phyloP scores from a whole-genome alignment of 208 protist genomes.

The Wallacemonas collosoma region DNA sequence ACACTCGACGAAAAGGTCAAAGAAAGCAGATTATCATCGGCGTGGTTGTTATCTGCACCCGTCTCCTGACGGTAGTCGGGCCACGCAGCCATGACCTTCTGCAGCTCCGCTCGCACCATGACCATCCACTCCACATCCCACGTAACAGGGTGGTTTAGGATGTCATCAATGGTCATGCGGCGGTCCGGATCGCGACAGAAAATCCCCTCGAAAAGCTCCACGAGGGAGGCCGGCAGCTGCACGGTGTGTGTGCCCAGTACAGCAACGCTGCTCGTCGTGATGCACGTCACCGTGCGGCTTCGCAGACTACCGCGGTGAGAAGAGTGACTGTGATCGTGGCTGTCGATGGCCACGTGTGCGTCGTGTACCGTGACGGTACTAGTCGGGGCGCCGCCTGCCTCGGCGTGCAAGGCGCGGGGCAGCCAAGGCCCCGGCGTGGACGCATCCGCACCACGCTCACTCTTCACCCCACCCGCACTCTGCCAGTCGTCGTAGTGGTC shows the following conservation, averaged over 20 bases:
- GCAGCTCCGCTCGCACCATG: conserved; percentile 58
- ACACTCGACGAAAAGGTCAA: conserved; percentile 1
- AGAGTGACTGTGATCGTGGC: background rate
- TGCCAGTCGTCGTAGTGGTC: background rate
- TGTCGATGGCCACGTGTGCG: background rate
- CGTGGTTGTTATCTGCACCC: background rate
- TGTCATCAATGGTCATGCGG: conserved; percentile 72
- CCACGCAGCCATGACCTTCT: conserved; percentile 6
- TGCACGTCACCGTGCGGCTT: conserved; percentile 41
- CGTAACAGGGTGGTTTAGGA: conserved; percentile 77
- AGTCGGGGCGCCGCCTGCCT: no score
- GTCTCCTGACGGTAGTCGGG: background rate
- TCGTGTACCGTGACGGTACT: background rate
- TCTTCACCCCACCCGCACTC: background rate
- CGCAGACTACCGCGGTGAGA: background rate
- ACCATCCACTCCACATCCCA: conserved; percentile 82
- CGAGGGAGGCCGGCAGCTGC: conserved; percentile 55
- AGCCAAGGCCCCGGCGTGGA: background rate
- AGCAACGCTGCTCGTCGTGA: conserved; percentile 38
- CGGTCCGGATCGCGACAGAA: conserved; percentile 68
- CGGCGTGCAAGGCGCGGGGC: no score
- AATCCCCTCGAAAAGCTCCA: conserved; percentile 70
- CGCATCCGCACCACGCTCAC: background rate
- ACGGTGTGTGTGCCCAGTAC: conserved; percentile 42
- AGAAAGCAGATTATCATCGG: background rate